Conservation (phyloP, 2,329 filamentous ascomycete species). For the Fusarium illudens region DNA sequence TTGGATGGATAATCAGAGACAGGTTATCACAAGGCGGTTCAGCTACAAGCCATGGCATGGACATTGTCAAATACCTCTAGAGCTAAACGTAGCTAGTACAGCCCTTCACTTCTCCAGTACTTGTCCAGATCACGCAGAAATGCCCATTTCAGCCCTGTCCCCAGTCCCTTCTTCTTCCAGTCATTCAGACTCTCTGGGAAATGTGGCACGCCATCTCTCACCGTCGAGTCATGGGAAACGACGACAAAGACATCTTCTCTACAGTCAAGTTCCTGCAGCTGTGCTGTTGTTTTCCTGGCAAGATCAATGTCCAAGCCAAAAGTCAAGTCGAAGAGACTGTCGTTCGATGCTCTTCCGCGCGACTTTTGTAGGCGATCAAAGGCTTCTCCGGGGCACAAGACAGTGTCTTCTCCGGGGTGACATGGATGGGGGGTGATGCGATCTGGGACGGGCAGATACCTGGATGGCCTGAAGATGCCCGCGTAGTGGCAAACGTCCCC, state of each 20-base stretch:
- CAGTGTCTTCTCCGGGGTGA: not conserved
- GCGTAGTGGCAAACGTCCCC: slow-evolving; percentile 54
- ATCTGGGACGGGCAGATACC: slow-evolving; percentile 46
- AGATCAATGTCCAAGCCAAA: slow-evolving; percentile 31
- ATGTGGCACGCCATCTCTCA: slow-evolving; percentile 35
- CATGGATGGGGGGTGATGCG: slow-evolving; percentile 38
- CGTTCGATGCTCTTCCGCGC: slow-evolving; percentile 23
- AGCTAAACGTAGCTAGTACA: not conserved
- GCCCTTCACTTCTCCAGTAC: slow-evolving; percentile 27
- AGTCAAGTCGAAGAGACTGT: slow-evolving; percentile 30
- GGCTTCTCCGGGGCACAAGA: slow-evolving; percentile 29
- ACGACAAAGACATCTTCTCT: slow-evolving; percentile 32
- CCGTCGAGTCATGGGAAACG: slow-evolving; percentile 32
- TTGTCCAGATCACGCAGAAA: slow-evolving; percentile 32
- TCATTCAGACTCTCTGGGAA: slow-evolving; percentile 30
- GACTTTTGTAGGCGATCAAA: slow-evolving; percentile 27
- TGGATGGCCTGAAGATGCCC: slow-evolving; percentile 49
- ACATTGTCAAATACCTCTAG: too few relatives aligned
- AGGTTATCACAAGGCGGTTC: too few relatives aligned
- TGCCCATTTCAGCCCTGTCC: slow-evolving; percentile 31
- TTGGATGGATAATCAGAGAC: too few relatives aligned
- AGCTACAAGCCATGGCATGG: too few relatives aligned
- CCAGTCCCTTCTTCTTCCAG: slow-evolving; percentile 28
- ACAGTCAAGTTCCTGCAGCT: slow-evolving; percentile 34
- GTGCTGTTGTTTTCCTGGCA: slow-evolving; percentile 16